Conservation (phyloP, 345 rosid genomes). For the Cardamine occulta region DNA sequence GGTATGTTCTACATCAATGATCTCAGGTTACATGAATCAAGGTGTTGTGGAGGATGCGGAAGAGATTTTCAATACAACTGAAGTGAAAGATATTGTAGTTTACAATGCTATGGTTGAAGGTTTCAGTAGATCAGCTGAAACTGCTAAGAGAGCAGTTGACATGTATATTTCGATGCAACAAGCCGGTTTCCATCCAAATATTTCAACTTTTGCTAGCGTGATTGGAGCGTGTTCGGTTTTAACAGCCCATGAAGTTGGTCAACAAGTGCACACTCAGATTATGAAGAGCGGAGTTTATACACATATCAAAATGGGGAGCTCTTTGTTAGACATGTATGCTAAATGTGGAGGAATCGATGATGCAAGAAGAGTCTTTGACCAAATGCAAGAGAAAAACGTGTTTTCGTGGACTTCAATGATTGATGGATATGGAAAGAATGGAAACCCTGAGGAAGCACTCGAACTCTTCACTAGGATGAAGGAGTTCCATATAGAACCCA, state of each 20-base stretch:
- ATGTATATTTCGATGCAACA: slow-evolving; percentile 71
- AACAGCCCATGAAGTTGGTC: slow-evolving; percentile 64
- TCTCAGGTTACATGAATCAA: slow-evolving; percentile 79
- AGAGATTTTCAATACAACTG: slow-evolving; percentile 56
- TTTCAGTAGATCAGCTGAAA: slow-evolving; percentile 64
- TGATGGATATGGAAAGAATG: slow-evolving; percentile 95
- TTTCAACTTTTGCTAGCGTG: slow-evolving; percentile 78
- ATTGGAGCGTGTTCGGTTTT: slow-evolving; percentile 83
- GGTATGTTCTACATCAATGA: slow-evolving; percentile 86
- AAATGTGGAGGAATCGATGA: slow-evolving; percentile 77
- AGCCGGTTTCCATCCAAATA: slow-evolving; percentile 60
- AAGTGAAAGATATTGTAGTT: slow-evolving; percentile 74
- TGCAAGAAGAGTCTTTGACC: slow-evolving; percentile 62
- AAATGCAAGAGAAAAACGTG: slow-evolving; percentile 72
- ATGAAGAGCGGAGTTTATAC: slow-evolving; percentile 56
- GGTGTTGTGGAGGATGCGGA: slow-evolving; percentile 67
- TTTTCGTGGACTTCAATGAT: slow-evolving; percentile 97
- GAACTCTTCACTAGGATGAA: slow-evolving; percentile 65
- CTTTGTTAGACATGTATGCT: slow-evolving; percentile 87
- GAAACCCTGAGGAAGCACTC: slow-evolving; percentile 72
- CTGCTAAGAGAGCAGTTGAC: slow-evolving; percentile 58
- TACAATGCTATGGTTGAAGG: slow-evolving; percentile 97
- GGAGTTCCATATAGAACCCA: slow-evolving; percentile 55
- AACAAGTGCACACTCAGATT: slow-evolving; percentile 76
- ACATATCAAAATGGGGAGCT: slow-evolving; percentile 79